Conservation (phyloP, 2,329 filamentous ascomycete species). For the Dryadomyces quercus-mongolicae region DNA sequence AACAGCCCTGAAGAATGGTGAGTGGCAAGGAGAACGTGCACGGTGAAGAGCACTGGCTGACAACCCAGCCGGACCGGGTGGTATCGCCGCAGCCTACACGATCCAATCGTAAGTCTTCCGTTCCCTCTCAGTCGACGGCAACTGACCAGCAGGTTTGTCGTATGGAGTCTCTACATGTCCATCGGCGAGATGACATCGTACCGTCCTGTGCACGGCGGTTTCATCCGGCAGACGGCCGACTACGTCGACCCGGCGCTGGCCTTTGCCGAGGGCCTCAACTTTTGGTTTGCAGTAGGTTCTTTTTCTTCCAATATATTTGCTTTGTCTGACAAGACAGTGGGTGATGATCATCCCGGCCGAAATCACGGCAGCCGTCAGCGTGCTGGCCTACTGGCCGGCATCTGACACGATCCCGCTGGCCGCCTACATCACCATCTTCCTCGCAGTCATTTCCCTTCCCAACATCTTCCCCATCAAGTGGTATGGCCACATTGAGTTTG, state of each 20-base stretch:
- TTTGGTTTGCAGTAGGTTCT: conserved; percentile 23
- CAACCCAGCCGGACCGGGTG: not conserved
- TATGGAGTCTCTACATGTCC: conserved; percentile 21
- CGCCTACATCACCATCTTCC: conserved; percentile 4
- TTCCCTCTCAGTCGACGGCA: not conserved
- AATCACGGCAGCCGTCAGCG: conserved; percentile 4
- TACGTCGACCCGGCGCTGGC: conserved; percentile 32
- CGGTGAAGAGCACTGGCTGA: too few species aligned
- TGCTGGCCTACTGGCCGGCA: conserved; percentile 3
- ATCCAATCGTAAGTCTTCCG: conserved; percentile 26
- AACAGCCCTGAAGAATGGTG: conserved; percentile 18
- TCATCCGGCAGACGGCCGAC: conserved; percentile 32
- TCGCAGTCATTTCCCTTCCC: not conserved
- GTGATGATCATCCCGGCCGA: conserved; percentile 22
- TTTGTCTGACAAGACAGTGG: conserved; percentile 18
- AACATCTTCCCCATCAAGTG: conserved; percentile 4
- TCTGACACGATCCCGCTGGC: not conserved
- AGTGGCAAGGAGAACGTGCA: not conserved
- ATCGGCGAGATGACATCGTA: conserved; percentile 45
- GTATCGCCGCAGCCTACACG: conserved; percentile 24
- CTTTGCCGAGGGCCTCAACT: conserved; percentile 36
- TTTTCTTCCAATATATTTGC: not conserved
- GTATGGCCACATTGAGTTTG: conserved; percentile 9
- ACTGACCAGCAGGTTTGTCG: conserved; percentile 19
- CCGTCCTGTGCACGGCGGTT: conserved; percentile 41